phyloP scores from a whole-genome alignment of 192 early-diverging fungal genomes.

The Rhizophagus prolifer region DNA sequence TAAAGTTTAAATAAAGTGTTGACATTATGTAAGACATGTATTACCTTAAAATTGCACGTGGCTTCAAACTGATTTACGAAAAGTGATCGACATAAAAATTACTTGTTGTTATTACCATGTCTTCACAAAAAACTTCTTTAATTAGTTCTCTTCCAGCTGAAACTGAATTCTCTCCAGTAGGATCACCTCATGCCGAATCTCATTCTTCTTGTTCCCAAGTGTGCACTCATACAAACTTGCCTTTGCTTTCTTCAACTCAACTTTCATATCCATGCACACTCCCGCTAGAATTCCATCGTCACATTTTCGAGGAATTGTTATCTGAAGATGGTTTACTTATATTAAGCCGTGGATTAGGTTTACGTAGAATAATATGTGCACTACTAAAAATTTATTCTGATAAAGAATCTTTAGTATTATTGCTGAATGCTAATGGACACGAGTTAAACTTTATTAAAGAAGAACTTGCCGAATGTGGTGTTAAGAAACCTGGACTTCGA shows the following conservation, averaged over 20 bases:
- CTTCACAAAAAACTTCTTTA: background rate
- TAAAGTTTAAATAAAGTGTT: too few species aligned
- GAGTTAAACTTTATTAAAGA: slow-evolving; percentile 58
- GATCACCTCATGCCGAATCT: background rate
- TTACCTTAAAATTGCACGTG: too few species aligned
- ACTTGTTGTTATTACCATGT: background rate
- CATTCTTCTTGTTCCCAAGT: too few species aligned
- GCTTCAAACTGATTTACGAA: too few species aligned
- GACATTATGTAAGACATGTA: too few species aligned
- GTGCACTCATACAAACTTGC: too few species aligned
- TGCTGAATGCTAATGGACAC: slow-evolving; percentile 68
- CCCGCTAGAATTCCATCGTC: background rate
- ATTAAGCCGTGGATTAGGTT: slow-evolving; percentile 74
- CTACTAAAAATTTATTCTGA: slow-evolving; percentile 71
- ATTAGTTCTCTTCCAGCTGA: background rate
- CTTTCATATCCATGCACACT: background rate
- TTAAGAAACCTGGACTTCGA: slow-evolving; percentile 35
- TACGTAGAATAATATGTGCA: slow-evolving; percentile 66
- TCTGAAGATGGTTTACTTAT: slow-evolving; percentile 81
- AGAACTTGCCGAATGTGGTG: slow-evolving; percentile 46
- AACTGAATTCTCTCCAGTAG: background rate
- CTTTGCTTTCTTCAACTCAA: background rate
- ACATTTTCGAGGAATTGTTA: slow-evolving; percentile 46
- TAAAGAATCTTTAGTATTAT: slow-evolving; percentile 70
- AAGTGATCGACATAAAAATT: too few species aligned